Evolutionary conservation across 306 rosid genomes (phyloP).

Genomic region (Elaeagnus macrophylla): DNA sequence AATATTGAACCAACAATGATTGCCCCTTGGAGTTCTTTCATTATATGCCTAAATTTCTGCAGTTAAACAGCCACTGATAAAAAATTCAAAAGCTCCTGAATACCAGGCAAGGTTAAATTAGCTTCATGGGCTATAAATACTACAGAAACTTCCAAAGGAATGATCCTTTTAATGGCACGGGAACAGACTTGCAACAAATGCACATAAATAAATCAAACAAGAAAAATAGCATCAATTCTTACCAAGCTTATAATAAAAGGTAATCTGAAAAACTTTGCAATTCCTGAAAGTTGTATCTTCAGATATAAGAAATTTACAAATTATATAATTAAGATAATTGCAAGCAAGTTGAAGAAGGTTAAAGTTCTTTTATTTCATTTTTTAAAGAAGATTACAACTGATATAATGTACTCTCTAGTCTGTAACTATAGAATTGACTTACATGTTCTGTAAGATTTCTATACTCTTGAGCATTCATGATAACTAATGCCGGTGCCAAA

Average conservation of each 20-base stretch:
- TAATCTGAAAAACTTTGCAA: constrained; percentile 2
- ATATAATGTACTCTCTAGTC: constrained; percentile 8
- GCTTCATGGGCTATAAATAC: background rate
- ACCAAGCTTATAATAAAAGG: background rate
- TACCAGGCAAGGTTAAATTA: constrained; percentile 10
- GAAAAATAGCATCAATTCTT: background rate
- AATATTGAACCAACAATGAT: constrained; percentile 78
- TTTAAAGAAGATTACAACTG: constrained; percentile 12
- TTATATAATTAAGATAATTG: constrained; percentile 5
- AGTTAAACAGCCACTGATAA: constrained; percentile 16
- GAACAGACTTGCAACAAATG: background rate
- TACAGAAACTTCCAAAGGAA: constrained; percentile 2
- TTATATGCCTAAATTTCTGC: constrained; percentile 93
- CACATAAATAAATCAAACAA: constrained; percentile 1
- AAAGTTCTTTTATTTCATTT: too few relatives aligned
- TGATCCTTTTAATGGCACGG: background rate
- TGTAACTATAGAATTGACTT: constrained; percentile 25
- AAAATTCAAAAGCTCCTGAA: constrained; percentile 11
- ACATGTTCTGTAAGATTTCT: constrained; percentile 80
- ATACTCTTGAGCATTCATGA: constrained; percentile 71
- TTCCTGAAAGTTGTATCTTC: constrained; percentile 11
- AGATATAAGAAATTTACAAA: constrained; percentile 12
- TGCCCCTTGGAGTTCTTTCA: constrained; percentile 98
- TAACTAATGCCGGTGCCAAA: constrained; percentile 79
- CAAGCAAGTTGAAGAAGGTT: constrained; percentile 15